Evolutionary conservation across 768 basidiomycete species (phyloP).

Genomic region (Leucocoprinus birnbaumii): DNA sequence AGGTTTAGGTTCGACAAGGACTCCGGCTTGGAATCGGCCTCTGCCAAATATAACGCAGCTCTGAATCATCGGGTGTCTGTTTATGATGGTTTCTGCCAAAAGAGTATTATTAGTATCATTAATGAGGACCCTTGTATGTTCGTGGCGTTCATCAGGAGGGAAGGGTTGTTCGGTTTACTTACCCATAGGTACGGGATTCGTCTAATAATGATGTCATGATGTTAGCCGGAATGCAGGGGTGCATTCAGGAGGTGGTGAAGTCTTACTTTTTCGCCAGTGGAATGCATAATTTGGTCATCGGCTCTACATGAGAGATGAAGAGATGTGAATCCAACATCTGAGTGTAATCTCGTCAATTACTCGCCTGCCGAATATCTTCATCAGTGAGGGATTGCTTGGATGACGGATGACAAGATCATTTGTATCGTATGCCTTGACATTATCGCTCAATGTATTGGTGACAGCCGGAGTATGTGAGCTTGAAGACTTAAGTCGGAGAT

Average conservation of each 20-base stretch:
- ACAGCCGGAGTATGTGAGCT: conserved; percentile 23
- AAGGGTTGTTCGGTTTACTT: conserved; percentile 9
- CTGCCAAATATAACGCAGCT: conserved; percentile 36
- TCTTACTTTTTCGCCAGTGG: conserved; percentile 37
- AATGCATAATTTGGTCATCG: conserved; percentile 44
- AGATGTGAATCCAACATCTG: too few species aligned
- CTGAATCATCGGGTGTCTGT: conserved; percentile 23
- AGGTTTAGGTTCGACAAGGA: conserved; percentile 27
- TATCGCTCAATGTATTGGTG: conserved; percentile 28
- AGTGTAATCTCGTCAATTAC: not conserved
- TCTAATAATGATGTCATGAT: conserved; percentile 16
- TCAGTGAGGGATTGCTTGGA: conserved; percentile 31
- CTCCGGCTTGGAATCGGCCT: conserved; percentile 30
- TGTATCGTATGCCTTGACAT: conserved; percentile 30
- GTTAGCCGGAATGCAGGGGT: not conserved
- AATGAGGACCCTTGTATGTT: too few species aligned
- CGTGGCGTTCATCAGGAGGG: too few species aligned
- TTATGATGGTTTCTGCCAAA: conserved; percentile 34
- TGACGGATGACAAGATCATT: conserved; percentile 38
- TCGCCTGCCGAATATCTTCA: conserved; percentile 35
- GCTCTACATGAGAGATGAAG: conserved; percentile 4
- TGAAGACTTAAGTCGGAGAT: conserved; percentile 1
- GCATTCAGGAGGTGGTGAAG: not conserved
- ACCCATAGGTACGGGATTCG: conserved; percentile 34
- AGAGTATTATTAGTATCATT: too few species aligned